Evolutionary conservation across 129 eudicot species (phyloP).

Genomic region (Rutidosis leptorrhynchoides): DNA sequence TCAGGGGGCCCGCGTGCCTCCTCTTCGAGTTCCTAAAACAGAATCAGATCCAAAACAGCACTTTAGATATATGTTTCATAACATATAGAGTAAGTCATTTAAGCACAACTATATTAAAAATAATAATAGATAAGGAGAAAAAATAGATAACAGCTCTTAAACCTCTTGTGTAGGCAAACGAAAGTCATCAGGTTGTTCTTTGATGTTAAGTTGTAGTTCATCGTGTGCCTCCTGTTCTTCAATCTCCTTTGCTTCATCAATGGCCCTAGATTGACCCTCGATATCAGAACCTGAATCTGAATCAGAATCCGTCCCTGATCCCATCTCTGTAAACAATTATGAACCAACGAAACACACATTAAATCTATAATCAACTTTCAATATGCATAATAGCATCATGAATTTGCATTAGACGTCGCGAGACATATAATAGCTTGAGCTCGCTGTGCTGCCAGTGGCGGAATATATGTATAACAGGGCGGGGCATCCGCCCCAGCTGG

Average conservation of each 20-base stretch:
- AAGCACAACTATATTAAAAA: conserved; percentile 1
- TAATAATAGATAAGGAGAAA: background rate
- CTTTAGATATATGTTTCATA: background rate
- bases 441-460: too few species aligned
- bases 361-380: background rate
- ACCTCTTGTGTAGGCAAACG: conserved; percentile 79
- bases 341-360: background rate
- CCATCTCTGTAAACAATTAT: conserved; percentile 41
- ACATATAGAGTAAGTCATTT: background rate
- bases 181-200: conserved; percentile 77
- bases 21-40: conserved; percentile 66
- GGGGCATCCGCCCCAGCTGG: too few species aligned
- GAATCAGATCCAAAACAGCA: conserved; percentile 9
- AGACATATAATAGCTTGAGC: background rate
- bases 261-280: conserved; percentile 46
- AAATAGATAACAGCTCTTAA: background rate
- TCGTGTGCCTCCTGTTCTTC: conserved; percentile 49
- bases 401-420: background rate
- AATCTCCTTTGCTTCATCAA: conserved; percentile 43
- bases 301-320: conserved; percentile 48
- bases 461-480: too few species aligned
- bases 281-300: conserved; percentile 57
- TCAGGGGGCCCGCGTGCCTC: conserved; percentile 87
- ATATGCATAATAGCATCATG: background rate
- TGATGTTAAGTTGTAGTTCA: conserved; percentile 62